These are phyloP conservation scores for Cutaneotrichosporon cutaneum DNA, from an alignment of 1,284 basidiomycete genomes.

Conservation along the genomic window DNA sequence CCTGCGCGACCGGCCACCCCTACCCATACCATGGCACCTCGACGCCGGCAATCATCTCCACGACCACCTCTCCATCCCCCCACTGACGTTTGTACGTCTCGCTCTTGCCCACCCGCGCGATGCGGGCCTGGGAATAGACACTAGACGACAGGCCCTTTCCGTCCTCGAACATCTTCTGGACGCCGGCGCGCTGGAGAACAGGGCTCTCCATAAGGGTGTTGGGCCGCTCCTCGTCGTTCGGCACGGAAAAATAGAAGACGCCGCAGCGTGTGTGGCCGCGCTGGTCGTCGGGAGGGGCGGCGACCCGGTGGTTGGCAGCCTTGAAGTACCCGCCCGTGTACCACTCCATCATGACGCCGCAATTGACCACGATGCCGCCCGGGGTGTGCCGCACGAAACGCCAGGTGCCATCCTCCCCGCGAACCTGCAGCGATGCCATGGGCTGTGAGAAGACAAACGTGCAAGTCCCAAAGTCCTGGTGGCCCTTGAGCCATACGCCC, in stretches of 20 bases:
- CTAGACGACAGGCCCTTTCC: constrained; percentile 24
- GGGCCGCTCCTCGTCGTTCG: constrained; percentile 46
- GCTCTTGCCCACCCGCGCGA: constrained; percentile 33
- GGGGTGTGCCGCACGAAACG: constrained; percentile 29
- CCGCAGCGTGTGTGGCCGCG: constrained; percentile 48
- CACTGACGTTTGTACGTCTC: constrained; percentile 28
- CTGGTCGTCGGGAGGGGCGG: constrained; percentile 52
- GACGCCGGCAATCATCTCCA: constrained; percentile 31
- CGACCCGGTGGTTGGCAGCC: constrained; percentile 53
- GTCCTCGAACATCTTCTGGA: constrained; percentile 19
- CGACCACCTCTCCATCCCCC: constrained; percentile 27
- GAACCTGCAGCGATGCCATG: constrained; percentile 30
- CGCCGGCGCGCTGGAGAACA: constrained; percentile 29
- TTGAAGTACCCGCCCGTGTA: constrained; percentile 38
- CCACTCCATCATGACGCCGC: constrained; percentile 35
- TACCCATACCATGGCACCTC: constrained; percentile 28
- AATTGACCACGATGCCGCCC: constrained; percentile 34
- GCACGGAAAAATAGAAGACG: constrained; percentile 53
- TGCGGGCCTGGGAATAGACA: constrained; percentile 28
- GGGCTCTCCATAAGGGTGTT: constrained; percentile 46
- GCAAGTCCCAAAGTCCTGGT: constrained; percentile 27
- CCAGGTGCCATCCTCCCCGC: constrained; percentile 28
- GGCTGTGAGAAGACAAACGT: constrained; percentile 27
- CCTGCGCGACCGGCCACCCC: too few relatives aligned
- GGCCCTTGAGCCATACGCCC: constrained; percentile 33